Percentiles rank a stretch among this genome's conserved stretches.
These are phyloP conservation scores for Podospora pseudocomata DNA, from an alignment of 495 filamentous ascomycete genomes.

Conservation along the genomic window DNA sequence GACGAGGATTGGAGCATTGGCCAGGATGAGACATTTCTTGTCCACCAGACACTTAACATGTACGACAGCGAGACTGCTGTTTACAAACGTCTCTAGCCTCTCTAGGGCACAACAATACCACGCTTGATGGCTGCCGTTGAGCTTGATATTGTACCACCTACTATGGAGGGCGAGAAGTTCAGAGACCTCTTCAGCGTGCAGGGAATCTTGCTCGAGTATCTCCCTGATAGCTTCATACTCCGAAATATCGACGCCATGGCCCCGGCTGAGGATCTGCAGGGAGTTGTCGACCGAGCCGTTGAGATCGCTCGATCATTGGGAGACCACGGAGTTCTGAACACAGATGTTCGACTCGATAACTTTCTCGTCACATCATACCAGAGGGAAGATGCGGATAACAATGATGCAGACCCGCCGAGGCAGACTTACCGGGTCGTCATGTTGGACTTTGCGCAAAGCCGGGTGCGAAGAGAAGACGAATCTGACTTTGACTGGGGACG, in stretches of 20 bases:
- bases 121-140: background rate
- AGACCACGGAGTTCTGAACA: constrained; percentile 30
- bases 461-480: constrained; percentile 24
- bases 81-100: background rate
- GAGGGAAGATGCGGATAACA: background rate
- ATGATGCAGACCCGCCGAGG: background rate
- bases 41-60: background rate
- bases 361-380: constrained; percentile 26
- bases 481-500: constrained; percentile 26
- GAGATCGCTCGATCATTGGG: background rate
- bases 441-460: constrained; percentile 34
- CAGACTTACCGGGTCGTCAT: constrained; percentile 27
- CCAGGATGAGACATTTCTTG: background rate
- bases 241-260: background rate
- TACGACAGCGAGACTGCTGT: background rate
- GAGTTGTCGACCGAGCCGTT: constrained; percentile 5
- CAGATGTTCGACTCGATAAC: constrained; percentile 29
- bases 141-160: background rate
- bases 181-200: background rate
- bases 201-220: background rate
- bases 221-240: background rate
- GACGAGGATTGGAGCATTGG: constrained; percentile 19
- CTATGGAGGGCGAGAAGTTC: background rate
- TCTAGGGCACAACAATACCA: background rate
- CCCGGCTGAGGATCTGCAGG: background rate